phyloP scores from a whole-genome alignment of 805 yeast genomes.

The Torulaspora franciscae region DNA sequence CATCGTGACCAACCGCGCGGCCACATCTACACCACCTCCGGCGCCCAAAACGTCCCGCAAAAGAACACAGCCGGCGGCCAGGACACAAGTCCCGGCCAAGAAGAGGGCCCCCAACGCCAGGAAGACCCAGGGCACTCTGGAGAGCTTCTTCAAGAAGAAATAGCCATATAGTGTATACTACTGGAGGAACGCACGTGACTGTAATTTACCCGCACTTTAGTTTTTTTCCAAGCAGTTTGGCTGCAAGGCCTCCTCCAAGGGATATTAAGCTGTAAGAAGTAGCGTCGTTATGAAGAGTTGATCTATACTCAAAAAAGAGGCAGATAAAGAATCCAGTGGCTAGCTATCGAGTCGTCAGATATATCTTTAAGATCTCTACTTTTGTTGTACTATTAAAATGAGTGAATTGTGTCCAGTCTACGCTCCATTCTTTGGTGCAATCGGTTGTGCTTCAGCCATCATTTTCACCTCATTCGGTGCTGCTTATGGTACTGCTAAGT shows the following conservation, averaged over 20 bases:
- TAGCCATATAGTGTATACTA: background rate
- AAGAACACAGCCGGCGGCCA: constrained; percentile 3
- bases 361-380: background rate
- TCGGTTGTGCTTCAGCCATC: constrained; percentile 99
- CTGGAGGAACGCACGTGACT: constrained; percentile 7
- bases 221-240: constrained; percentile 9
- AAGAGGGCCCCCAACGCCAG: constrained; percentile 16
- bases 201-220: constrained; percentile 9
- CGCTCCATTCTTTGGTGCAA: constrained; percentile 96
- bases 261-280: constrained; percentile 4
- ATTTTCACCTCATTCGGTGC: constrained; percentile 99
- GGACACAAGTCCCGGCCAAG: constrained; percentile 3
- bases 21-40: constrained; percentile 17
- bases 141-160: constrained; percentile 30
- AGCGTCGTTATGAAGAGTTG: background rate
- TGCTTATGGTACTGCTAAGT: constrained; percentile 97
- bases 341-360: background rate
- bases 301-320: background rate
- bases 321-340: background rate
- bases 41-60: constrained; percentile 9
- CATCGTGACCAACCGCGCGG: constrained; percentile 28
- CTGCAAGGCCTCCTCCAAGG: constrained; percentile 14
- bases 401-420: constrained; percentile 40
- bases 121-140: constrained; percentile 33
- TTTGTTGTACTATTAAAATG: constrained; percentile 16